Evolutionary conservation across 23 red algal species (phyloP), one percentile per base, ranked within the genome.

Genomic region (Rhodosorus marinus): DNA sequence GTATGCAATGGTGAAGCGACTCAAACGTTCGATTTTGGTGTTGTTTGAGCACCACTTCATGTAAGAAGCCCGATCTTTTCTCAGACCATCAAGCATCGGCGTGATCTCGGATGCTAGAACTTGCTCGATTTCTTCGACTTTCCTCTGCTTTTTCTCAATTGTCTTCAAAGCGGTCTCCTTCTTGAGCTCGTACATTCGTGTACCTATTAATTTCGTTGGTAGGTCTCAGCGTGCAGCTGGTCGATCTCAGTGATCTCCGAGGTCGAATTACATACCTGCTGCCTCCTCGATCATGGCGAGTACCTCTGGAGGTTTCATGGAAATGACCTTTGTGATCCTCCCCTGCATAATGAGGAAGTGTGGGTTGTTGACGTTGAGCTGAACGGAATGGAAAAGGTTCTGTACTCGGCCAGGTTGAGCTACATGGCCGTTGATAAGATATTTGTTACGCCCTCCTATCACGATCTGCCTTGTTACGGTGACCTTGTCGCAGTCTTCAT

Each of bases 301-400:
- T 24, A 98, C 64, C 62, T 85, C 90, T 7, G 27, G 50, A 8
- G 90, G 90, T 54, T 98, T 98, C 90, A 98, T 98, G 48, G 80
- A 74, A 49, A 98, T 83, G 0, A 98, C 90, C 60, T 85, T 98
- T 27, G 90, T 98, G 42, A 98, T 98, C 27, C 90, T 51, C 7
- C 90, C 90, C 56, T 98, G 90, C 90, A 98, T 98, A 42, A 98
- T 98, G 31, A 98, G 79, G 61, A 98, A 98, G 60, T 98, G 90
- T 0, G 90, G 90, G 32, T 98, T 98, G 54, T 98, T 98, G 3
- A 98, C 90, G 48, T 98, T 98, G 1, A 98, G 59, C n/a, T 82
- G 78, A 35, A 98, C 90, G 14, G 71, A 80, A 51, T 98, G 90
- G 35, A 98, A 98, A 20, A 98, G 51, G 63, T 76, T 98, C 6